Base-by-base conservation (phyloP, 768 basidiomycete genomes). In the Amanita pallidorosea region DNA sequence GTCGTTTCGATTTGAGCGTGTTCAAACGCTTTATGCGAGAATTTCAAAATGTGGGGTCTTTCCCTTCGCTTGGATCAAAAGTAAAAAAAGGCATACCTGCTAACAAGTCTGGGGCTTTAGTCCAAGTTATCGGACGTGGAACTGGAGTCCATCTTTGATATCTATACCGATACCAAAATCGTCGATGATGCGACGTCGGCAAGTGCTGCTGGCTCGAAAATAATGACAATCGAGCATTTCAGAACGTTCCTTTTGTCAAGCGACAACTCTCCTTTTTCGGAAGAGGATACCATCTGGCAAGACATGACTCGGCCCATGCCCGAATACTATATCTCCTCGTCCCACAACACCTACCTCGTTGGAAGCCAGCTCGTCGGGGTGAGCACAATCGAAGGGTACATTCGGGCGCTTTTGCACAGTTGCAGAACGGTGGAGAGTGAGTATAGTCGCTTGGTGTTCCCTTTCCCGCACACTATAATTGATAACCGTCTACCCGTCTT, bases 321-420 rank as follows among this genome's bases (percentile, higher is more conserved):
- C 1, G 89, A 97, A 51, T 98, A 98, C 90, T 90, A 73, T 60
- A 78, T 94, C 60, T 91, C 88, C 3, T 83, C 88, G 9, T 91
- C 88, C 7, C 94, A 99, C 63, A 97, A 99, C 60, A 93, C 91
- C 1, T 93, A 79, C 65, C 80, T 94, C 7, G 80, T 89, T 15
- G 91, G 91, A 0, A 76, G 88, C 60, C 91, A 94, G 59, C 74
- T 91, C 3, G 75, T 93, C 37, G 95, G 95, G 4, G 80, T 84
- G 27, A 91, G 88, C 54, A 93, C 93, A 0, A 80, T 90, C 23
- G 94, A 96, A 60, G 81, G 95, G 0, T 98, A 98, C 62, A 92
- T 97, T 51, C 75, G 95, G 0, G 93, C 93, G 1, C 69, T 97
- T 36, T 71, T 96, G 37, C 88, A 87, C 45, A 82, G 90, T 27